phyloP scores from a whole-genome alignment of 1,284 basidiomycete species.

The Irpex sp. region DNA sequence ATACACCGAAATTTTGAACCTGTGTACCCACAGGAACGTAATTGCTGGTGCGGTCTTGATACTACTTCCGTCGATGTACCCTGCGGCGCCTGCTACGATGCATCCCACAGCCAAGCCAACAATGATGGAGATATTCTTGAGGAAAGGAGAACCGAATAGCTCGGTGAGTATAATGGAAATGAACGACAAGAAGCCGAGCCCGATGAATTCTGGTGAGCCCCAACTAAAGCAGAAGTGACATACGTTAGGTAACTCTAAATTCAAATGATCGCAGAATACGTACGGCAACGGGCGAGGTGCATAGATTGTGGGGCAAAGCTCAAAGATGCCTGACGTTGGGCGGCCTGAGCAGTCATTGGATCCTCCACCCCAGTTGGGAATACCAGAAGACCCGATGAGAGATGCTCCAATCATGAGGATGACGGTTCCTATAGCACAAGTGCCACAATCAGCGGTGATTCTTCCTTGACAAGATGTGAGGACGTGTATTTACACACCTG shows the following conservation, averaged over 20 bases:
- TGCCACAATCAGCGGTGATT: not conserved
- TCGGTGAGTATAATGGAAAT: conserved; percentile 74
- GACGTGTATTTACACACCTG: conserved; percentile 38
- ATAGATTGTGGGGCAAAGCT: conserved; percentile 64
- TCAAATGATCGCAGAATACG: conserved; percentile 10
- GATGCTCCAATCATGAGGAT: conserved; percentile 77
- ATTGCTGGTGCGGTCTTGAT: conserved; percentile 69
- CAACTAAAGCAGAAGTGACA: conserved; percentile 37
- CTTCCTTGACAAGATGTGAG: conserved; percentile 1
- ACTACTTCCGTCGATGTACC: conserved; percentile 64
- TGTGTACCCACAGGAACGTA: conserved; percentile 81
- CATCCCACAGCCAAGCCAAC: conserved; percentile 75
- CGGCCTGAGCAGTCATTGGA: conserved; percentile 62
- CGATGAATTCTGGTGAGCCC: conserved; percentile 81
- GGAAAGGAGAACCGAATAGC: conserved; percentile 78
- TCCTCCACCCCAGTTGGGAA: conserved; percentile 82
- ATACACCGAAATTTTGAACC: conserved; percentile 78
- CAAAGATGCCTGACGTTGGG: conserved; percentile 62
- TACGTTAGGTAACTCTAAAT: not conserved
- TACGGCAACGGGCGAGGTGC: conserved; percentile 56
- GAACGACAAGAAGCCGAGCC: conserved; percentile 84
- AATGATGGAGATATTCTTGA: conserved; percentile 77
- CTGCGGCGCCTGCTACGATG: conserved; percentile 72
- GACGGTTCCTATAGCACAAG: conserved; percentile 49
- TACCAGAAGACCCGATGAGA: conserved; percentile 71